phyloP scores from a whole-genome alignment of 202 grass and related monocot species.

The Hordeum pubiflorum region DNA sequence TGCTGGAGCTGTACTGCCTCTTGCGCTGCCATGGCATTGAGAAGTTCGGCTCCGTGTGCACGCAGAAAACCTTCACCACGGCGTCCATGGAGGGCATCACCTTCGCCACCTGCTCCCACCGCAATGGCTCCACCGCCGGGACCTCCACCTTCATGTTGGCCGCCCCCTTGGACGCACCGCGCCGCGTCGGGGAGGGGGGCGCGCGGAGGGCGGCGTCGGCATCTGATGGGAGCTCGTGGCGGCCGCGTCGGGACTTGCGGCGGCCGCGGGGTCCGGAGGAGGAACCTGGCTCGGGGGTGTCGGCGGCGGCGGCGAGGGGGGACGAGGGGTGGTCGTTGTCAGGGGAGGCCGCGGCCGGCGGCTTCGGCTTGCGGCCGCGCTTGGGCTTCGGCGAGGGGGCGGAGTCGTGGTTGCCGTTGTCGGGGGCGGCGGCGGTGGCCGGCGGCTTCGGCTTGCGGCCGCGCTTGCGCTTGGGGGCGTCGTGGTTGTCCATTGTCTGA shows the following conservation, averaged over 20 bases:
- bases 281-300: conserved; percentile 19
- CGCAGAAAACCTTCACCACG: conserved; percentile 96
- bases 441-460: conserved; percentile 34
- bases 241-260: conserved; percentile 26
- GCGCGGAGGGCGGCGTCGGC: conserved; percentile 5
- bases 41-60: conserved; percentile 94
- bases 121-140: conserved; percentile 19
- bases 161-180: conserved; percentile 28
- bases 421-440: background rate
- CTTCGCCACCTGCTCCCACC: conserved; percentile 68
- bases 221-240: conserved; percentile 36
- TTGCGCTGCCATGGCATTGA: conserved; percentile 93
- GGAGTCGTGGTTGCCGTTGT: background rate
- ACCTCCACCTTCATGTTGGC: conserved; percentile 18
- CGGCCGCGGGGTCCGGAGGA: conserved; percentile 8
- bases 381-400: conserved; percentile 41
- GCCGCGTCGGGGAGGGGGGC: conserved; percentile 25
- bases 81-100: conserved; percentile 87
- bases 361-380: conserved; percentile 46
- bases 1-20: conserved; percentile 87
- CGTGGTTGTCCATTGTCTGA: conserved; percentile 35
- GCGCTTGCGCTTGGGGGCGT: conserved; percentile 35
- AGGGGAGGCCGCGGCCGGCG: background rate
- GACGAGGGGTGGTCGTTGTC: conserved; percentile 17
- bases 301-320: conserved; percentile 20